Evolutionary conservation across 768 basidiomycete genomes (phyloP), one percentile per base, ranked within the genome.

Genomic region (Mycena epipterygia): DNA sequence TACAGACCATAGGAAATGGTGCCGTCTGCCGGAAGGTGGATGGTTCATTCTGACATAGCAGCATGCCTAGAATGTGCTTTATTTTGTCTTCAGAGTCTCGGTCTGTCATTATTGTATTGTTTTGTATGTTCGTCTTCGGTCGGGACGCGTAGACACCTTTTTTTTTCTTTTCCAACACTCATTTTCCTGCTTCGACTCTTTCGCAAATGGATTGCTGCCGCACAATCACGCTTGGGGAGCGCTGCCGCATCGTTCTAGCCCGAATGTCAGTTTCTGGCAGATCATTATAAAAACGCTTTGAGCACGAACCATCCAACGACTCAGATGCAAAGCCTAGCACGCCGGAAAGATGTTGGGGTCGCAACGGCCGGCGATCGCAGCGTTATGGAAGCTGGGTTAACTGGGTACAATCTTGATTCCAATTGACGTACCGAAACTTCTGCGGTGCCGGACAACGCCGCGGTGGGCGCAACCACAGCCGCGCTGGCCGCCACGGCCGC

Each of bases 371-470:
- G 25, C 39, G 56, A 58, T 58, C 39, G 39, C 11, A 6, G 12
- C 56, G 39, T 58, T 16, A 42, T 3, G 16, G 39, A 37, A 39
- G 25, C 39, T 39, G 56, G 27, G 56, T 58, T 42, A 58, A 30
- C 16, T 39, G 19, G 59, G 44, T 48, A 60, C 44, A 46, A 60
- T 60, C 44, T 33, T 60, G 23, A 32, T 8, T 60, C 23, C 29
- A 48, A 44, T 48, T 33, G 59, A 60, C 59, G 30, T 48, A 60
- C 59, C 59, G 59, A 60, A 35, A 42, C 35, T 21, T 27, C 55
- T 56, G 14, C 25, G 35, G 35, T 21, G 51, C n/a, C 7, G 29
- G 21, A 7, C 21, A 19, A 48, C 46, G 16, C 19, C 23, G 44
- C 44, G n/a, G 44, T 21, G 16, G 56, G 39, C 35, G 30, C 30